Base-by-base conservation (phyloP, 805 yeast genomes). In the Brettanomyces anomalus region DNA sequence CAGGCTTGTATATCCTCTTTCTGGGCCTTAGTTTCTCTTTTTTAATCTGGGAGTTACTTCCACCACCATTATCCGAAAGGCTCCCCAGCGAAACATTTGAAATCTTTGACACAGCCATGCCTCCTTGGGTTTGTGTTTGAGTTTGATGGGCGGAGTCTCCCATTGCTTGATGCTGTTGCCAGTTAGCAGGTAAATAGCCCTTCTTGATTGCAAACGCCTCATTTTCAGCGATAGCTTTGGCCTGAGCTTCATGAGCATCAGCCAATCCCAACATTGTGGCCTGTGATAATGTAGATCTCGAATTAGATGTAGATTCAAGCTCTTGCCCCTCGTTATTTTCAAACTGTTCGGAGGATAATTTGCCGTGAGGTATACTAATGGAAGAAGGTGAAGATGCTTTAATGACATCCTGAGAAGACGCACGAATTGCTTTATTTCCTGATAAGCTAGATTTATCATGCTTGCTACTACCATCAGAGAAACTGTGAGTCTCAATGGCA, bases 1-100 rank as follows among this genome's bases (percentile, higher is more conserved):
- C 95, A 16, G 80, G 64, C 3, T 79, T 69, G 57, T 85, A 88
- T 4, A 80, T 76, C 50, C 75, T 79, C 56, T 81, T 81, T 58
- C 69, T 54, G 3, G 54, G 52, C 8, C 54, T 58, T 11, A 49
- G 52, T 7, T 57, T 62, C 36, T 52, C 57, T 19, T 51, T 58
- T 17, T 52, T 50, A 39, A 53, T 55, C 5, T 55, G 59, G 6
- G 58, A 52, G 2, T 58, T 57, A 42, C 56, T 60, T 3, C 60
- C 60, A 41, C 51, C 57, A 3, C 60, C 62, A 30, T 58, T 44
- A 24, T 24, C 28, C 28, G 28, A 24, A 24, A 24, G 28, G 10
- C 10, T 24, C 10, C 6, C 28, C 10, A 24, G 28, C 28, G 3
- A 24, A 20, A 57, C 43, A 39, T 57, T 59, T 38, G 48, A 51